These are phyloP conservation scores for Chalara sp. DNA, from an alignment of 2,329 filamentous ascomycete genomes.

Conservation along the genomic window DNA sequence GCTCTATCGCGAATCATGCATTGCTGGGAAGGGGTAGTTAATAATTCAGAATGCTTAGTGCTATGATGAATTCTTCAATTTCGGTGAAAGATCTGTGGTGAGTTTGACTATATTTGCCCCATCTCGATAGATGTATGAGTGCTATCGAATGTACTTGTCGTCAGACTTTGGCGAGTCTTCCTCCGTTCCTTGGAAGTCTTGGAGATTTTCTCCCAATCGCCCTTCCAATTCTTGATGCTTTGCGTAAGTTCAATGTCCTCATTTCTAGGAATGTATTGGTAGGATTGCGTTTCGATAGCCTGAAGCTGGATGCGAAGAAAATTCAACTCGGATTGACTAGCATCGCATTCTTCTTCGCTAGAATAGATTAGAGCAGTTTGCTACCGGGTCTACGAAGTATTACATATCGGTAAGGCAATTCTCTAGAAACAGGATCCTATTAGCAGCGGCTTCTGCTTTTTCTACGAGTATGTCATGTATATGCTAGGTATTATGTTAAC, in stretches of 20 bases:
- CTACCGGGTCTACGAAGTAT: constrained; percentile 8
- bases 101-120: no score
- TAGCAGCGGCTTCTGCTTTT: constrained; percentile 48
- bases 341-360: constrained; percentile 48
- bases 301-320: constrained; percentile 57
- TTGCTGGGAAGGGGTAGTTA: no score
- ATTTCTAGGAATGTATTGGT: constrained; percentile 38
- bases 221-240: constrained; percentile 55
- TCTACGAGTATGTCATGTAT: constrained; percentile 55
- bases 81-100: no score
- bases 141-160: neutral
- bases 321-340: constrained; percentile 53
- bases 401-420: constrained; percentile 51
- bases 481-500: constrained; percentile 34
- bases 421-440: constrained; percentile 54
- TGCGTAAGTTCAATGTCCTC: constrained; percentile 49
- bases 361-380: constrained; percentile 13
- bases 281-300: constrained; percentile 53
- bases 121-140: no score
- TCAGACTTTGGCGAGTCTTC: constrained; percentile 3
- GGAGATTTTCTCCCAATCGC: constrained; percentile 49
- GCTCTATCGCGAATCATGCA: no score
- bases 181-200: constrained; percentile 25
- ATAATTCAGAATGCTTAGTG: no score
- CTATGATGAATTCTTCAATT: no score